Evolutionary conservation across 2,329 filamentous ascomycete genomes (phyloP).

Genomic region (Phaeosphaeriaceae sp.): DNA sequence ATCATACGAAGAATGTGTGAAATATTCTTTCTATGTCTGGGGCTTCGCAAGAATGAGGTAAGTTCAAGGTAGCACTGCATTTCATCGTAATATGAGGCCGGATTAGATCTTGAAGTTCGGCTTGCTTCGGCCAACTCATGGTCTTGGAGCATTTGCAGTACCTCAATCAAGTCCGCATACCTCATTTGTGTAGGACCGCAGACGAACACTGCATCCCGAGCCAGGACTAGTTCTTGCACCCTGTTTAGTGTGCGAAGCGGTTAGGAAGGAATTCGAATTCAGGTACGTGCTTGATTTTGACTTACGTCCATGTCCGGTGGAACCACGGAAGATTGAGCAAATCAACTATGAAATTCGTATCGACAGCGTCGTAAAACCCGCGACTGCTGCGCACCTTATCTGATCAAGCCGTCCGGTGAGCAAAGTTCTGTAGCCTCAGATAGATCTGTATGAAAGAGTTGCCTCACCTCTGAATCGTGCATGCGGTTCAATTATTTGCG

Average conservation of each 20-base stretch:
- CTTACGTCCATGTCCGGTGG: not conserved
- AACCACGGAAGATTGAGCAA: constrained; percentile 1
- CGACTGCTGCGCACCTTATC: not conserved
- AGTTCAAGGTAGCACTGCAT: not conserved
- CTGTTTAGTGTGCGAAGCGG: too few species aligned
- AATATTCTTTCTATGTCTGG: not conserved
- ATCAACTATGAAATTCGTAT: constrained; percentile 1
- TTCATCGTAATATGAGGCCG: not conserved
- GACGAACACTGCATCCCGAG: not conserved
- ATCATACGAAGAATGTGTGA: not conserved
- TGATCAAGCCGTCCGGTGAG: too few species aligned
- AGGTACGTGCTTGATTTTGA: too few species aligned
- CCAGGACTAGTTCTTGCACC: not conserved
- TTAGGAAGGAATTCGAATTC: too few species aligned
- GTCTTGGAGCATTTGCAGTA: not conserved
- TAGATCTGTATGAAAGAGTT: too few species aligned
- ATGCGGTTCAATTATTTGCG: not conserved
- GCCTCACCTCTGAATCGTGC: not conserved
- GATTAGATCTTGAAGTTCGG: not conserved
- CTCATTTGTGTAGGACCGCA: not conserved
- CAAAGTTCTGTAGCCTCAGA: too few species aligned
- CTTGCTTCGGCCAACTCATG: not conserved
- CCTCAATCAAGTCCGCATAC: not conserved
- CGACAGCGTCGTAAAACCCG: not conserved
- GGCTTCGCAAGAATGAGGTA: not conserved